A percentile compares a stretch with the other conserved stretches of the same genome.
Evolutionary conservation across 1,284 basidiomycete genomes (phyloP).

Genomic region (Cryptococcus maquisensis): DNA sequence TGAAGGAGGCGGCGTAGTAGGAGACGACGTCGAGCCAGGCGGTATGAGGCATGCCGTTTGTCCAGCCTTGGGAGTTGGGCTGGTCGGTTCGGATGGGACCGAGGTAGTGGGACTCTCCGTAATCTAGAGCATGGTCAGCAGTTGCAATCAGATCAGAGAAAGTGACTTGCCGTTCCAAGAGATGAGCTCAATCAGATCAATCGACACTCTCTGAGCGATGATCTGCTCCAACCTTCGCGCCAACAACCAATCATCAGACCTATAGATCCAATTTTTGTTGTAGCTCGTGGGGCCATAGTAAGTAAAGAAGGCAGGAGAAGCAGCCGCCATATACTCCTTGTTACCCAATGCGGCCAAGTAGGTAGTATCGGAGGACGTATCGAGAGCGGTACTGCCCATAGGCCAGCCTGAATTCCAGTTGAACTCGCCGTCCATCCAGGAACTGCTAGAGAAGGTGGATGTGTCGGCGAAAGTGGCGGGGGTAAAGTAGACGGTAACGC

Average conservation of each 20-base stretch:
- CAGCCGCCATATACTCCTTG: conserved; percentile 46
- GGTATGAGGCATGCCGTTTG: conserved; percentile 43
- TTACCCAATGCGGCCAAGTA: conserved; percentile 33
- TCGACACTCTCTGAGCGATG: conserved; percentile 31
- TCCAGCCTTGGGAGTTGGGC: conserved; percentile 43
- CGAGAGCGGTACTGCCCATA: conserved; percentile 31
- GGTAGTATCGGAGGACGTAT: conserved; percentile 22
- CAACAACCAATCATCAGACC: conserved; percentile 44
- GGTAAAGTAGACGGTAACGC: conserved; percentile 39
- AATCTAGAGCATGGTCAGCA: conserved; percentile 30
- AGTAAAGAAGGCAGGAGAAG: conserved; percentile 48
- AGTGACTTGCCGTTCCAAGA: conserved; percentile 42
- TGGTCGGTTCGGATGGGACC: conserved; percentile 44
- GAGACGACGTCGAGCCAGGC: conserved; percentile 55
- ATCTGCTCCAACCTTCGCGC: conserved; percentile 44
- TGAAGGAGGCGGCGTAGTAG: conserved; percentile 71
- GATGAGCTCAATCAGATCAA: conserved; percentile 42
- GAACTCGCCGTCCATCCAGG: conserved; percentile 48
- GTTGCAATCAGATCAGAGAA: not conserved
- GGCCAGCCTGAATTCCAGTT: conserved; percentile 53
- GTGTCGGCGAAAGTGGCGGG: conserved; percentile 45
- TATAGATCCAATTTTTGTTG: conserved; percentile 50
- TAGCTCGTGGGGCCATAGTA: conserved; percentile 39
- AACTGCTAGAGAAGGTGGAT: conserved; percentile 19
- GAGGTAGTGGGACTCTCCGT: conserved; percentile 49